Conservation (phyloP, 495 filamentous ascomycete genomes). For the Halenospora varia region DNA sequence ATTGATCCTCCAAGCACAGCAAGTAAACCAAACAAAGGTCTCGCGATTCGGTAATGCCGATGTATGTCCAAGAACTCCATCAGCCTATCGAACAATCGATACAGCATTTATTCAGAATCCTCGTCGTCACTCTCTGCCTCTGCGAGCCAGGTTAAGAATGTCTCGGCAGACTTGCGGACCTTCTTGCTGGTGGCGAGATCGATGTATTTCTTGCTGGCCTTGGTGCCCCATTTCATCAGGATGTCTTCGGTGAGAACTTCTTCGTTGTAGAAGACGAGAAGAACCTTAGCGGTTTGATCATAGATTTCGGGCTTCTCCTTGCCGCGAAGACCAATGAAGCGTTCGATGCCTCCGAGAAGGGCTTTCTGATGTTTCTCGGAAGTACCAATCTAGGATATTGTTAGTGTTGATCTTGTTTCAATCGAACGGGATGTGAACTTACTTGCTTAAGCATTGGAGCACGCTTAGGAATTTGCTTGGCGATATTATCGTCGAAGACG, state of each 20-base stretch:
- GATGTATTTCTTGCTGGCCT: constrained; percentile 97
- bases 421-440: constrained; percentile 23
- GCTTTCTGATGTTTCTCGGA: constrained; percentile 94
- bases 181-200: constrained; percentile 87
- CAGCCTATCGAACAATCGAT: background rate
- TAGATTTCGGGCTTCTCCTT: constrained; percentile 77
- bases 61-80: background rate
- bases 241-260: constrained; percentile 85
- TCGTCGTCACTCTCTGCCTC: constrained; percentile 79
- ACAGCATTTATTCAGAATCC: constrained; percentile 46
- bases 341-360: constrained; percentile 93
- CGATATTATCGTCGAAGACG: constrained; percentile 86
- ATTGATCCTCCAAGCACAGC: background rate
- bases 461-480: constrained; percentile 73
- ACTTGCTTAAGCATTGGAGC: constrained; percentile 83
- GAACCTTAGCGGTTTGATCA: constrained; percentile 74
- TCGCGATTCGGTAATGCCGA: background rate
- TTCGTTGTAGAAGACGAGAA: constrained; percentile 81
- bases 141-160: constrained; percentile 91
- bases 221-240: constrained; percentile 84
- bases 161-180: constrained; percentile 89
- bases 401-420: constrained; percentile 31
- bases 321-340: constrained; percentile 66
- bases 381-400: constrained; percentile 59
- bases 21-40: background rate